phyloP scores from a whole-genome alignment of 148 eudicot species.

The Rhododendron williamsianum region DNA sequence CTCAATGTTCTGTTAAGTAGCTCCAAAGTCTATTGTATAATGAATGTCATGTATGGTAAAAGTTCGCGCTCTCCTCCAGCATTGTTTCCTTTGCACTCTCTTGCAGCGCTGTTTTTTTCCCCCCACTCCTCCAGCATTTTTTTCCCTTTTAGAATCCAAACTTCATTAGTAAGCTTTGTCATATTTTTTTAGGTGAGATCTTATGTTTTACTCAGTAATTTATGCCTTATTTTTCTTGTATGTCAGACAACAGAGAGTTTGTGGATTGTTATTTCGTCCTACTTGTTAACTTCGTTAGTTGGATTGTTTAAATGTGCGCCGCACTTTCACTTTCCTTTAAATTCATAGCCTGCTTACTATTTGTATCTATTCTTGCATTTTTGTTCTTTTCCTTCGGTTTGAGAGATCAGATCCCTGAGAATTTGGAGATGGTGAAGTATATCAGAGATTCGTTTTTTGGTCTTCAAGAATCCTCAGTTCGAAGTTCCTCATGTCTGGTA shows the following conservation, averaged over 20 bases:
- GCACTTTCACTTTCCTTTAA: neutral
- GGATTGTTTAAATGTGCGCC: neutral
- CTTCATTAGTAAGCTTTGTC: neutral
- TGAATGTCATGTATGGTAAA: neutral
- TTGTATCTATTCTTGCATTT: neutral
- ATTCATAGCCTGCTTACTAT: neutral
- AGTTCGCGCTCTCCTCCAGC: neutral
- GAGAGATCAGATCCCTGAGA: constrained; percentile 45
- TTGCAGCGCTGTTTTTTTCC: neutral
- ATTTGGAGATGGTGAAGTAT: constrained; percentile 50
- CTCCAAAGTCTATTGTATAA: neutral
- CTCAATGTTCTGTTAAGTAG: neutral
- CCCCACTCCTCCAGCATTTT: neutral
- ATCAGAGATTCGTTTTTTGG: constrained; percentile 46
- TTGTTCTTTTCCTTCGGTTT: neutral
- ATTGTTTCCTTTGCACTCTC: neutral
- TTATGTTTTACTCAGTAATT: neutral
- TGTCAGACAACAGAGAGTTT: neutral
- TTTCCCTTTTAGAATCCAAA: neutral
- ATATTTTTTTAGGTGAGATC: neutral
- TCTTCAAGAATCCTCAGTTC: constrained; percentile 39
- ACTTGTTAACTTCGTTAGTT: neutral
- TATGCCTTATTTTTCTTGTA: neutral
- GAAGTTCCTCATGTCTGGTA: constrained; percentile 41
- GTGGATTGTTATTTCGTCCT: neutral